Percentiles rank a stretch among this genome's conserved stretches.
phyloP scores from a whole-genome alignment of 257 asterid genomes.

The Voacanga thouarsii region DNA sequence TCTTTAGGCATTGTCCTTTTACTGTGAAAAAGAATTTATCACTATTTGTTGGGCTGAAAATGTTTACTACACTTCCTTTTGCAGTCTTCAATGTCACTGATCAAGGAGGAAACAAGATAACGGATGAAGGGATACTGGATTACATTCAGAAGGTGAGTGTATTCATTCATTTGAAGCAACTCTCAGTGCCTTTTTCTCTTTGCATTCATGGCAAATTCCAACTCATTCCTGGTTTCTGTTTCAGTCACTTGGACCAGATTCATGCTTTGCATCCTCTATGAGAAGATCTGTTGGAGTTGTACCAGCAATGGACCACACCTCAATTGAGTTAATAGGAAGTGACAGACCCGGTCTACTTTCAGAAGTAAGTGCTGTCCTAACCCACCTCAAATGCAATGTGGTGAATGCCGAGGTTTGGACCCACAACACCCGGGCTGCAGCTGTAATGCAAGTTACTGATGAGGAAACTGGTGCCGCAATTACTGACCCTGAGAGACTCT shows the following conservation, averaged over 20 bases:
- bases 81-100: slow-evolving; percentile 94
- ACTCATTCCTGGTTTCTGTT: slow-evolving; percentile 29
- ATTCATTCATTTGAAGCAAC: slow-evolving; percentile 16
- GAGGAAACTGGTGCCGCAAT: slow-evolving; percentile 62
- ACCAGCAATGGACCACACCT: slow-evolving; percentile 64
- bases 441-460: slow-evolving; percentile 91
- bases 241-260: slow-evolving; percentile 97
- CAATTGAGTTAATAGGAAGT: slow-evolving; percentile 82
- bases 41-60: slow-evolving; percentile 15
- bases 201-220: slow-evolving; percentile 19
- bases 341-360: slow-evolving; percentile 98
- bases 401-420: slow-evolving; percentile 98
- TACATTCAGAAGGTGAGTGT: slow-evolving; percentile 74
- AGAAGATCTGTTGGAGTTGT: slow-evolving; percentile 84
- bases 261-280: slow-evolving; percentile 91
- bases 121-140: slow-evolving; percentile 69
- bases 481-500: slow-evolving; percentile 51
- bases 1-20: background rate
- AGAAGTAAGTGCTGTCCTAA: slow-evolving; percentile 93
- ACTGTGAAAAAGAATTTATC: background rate
- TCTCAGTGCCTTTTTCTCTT: slow-evolving; percentile 8
- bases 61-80: background rate
- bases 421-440: slow-evolving; percentile 94
- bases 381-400: slow-evolving; percentile 86
- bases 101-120: slow-evolving; percentile 75